A percentile compares a stretch with the other conserved stretches of the same genome.
phyloP scores from a whole-genome alignment of 2,329 filamentous ascomycete species.

The Drechslerella coelobrocha region DNA sequence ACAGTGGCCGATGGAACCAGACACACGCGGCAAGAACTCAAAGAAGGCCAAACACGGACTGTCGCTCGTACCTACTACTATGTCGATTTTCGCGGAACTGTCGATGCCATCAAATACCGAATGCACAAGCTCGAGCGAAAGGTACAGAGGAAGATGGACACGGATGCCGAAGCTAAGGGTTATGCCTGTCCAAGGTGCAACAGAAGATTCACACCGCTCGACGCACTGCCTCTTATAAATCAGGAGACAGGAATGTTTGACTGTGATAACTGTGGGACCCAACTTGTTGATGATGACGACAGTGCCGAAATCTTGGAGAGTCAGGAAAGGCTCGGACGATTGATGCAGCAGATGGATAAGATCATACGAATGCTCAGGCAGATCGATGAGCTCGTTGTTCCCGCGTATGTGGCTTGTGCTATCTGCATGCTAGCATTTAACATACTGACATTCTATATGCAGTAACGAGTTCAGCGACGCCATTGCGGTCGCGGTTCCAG shows the following conservation, averaged over 20 bases:
- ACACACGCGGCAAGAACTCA: conserved; percentile 76
- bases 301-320: conserved; percentile 72
- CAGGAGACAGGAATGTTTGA: conserved; percentile 73
- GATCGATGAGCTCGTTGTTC: conserved; percentile 76
- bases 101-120: conserved; percentile 95
- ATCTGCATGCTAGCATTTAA: not conserved
- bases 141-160: conserved; percentile 74
- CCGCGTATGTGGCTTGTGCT: conserved; percentile 59
- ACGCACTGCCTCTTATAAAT: conserved; percentile 76
- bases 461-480: conserved; percentile 56
- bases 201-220: conserved; percentile 85
- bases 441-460: conserved; percentile 10
- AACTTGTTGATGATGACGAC: conserved; percentile 71
- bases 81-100: conserved; percentile 90
- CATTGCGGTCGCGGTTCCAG: conserved; percentile 53
- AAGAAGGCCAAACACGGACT: conserved; percentile 80
- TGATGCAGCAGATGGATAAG: conserved; percentile 81
- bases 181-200: conserved; percentile 83
- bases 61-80: conserved; percentile 94
- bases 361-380: conserved; percentile 77
- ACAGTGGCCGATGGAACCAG: conserved; percentile 58
- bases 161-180: conserved; percentile 65
- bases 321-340: conserved; percentile 58
- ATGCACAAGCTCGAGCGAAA: conserved; percentile 89
- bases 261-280: conserved; percentile 77